Base-by-base conservation (phyloP, 257 asterid genomes). In the Plantago major region DNA sequence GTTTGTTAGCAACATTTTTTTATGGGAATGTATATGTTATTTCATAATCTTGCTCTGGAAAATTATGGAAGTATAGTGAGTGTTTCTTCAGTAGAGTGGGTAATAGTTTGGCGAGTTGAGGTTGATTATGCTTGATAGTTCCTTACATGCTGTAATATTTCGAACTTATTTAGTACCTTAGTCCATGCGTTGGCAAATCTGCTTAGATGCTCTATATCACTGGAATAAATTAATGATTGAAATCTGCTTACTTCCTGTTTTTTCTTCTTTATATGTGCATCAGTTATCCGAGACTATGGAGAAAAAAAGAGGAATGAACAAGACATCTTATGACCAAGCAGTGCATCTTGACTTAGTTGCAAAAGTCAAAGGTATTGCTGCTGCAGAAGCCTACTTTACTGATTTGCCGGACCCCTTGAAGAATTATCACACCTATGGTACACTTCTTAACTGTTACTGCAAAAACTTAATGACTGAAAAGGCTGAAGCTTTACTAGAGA, bases 361-460 rank as follows among this genome's bases (percentile, higher is more conserved):
- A 45, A 92, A 92, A 77, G 61, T 74, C 63, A 74, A 71, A 72
- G 95, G 95, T 37, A 74, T 80, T 66, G 57, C 73, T 51, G 85
- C 93, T 28, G 97, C 96, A 10, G 99, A 89, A 74, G 70, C 76
- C 48, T 92, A 89, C 77, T 89, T 92, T 51, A 44, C 79, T 58
- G 59, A 68, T 66, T 84, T 92, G 51, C 95, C 96, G 0, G 99
- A 92, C 65, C 53, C 94, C 30, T 78, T 88, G 9, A 92, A 92
- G 82, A 79, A 51, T 66, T 90, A 77, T 71, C 83, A 74, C 60
- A 89, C 95, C 40, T 92, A 89, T 62, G 86, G 91, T n/a, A 78
- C 97, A 58, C 99, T 92, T 73, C 75, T 92, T 66, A 89, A 92
- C 65, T 86, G 95, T 67, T 87, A 89, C 82, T 92, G 97, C 90